Percentiles rank a stretch among this genome's conserved stretches.
Evolutionary conservation across 2,329 filamentous ascomycete genomes (phyloP).

Genomic region (Ophiosphaerella korrae): DNA sequence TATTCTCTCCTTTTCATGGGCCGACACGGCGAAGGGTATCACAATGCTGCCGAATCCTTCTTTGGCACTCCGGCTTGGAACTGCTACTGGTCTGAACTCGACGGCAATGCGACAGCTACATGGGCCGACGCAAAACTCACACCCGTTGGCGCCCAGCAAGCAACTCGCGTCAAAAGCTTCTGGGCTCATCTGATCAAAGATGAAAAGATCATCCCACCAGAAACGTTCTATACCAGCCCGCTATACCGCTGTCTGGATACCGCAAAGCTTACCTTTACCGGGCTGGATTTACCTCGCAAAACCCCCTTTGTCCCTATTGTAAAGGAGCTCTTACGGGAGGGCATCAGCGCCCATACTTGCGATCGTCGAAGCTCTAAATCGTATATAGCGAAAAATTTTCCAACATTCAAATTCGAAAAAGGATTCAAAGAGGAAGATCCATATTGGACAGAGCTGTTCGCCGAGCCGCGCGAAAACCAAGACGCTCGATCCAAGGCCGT

Average conservation of each 20-base stretch:
- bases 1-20: conserved; percentile 73
- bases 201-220: conserved; percentile 64
- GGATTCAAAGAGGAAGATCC: conserved; percentile 66
- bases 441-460: conserved; percentile 55
- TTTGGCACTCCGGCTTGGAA: conserved; percentile 75
- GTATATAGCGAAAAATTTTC: conserved; percentile 60
- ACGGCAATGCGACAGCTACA: conserved; percentile 65
- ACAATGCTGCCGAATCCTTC: conserved; percentile 68
- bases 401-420: conserved; percentile 61
- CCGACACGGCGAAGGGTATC: conserved; percentile 71
- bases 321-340: conserved; percentile 70
- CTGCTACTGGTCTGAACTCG: conserved; percentile 68
- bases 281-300: conserved; percentile 57
- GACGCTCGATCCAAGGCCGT: conserved; percentile 52
- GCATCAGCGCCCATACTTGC: conserved; percentile 71
- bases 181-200: conserved; percentile 58
- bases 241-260: conserved; percentile 68
- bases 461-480: conserved; percentile 59
- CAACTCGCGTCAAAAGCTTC: conserved; percentile 63
- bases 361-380: conserved; percentile 64
- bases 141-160: conserved; percentile 61
- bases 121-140: conserved; percentile 72
- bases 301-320: conserved; percentile 62
- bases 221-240: conserved; percentile 69
- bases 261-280: conserved; percentile 64